A percentile compares a stretch with the other conserved stretches of the same genome.
Evolutionary conservation across 768 basidiomycete species (phyloP).

Genomic region (Tulasnella calospora): DNA sequence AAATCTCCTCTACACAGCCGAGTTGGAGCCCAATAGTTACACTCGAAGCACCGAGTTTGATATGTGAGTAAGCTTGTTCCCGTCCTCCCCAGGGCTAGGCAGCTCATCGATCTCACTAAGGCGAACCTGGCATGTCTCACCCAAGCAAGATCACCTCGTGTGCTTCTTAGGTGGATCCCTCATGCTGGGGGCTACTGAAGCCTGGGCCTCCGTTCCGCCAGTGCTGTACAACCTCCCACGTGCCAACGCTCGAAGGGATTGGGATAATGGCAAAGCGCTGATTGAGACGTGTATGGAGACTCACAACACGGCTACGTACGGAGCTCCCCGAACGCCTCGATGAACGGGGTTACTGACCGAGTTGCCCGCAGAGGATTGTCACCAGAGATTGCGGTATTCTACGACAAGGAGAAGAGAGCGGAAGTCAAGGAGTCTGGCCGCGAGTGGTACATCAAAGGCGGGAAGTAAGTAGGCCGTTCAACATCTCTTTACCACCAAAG

Average conservation of each 20-base stretch:
- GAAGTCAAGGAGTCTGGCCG: constrained; percentile 33
- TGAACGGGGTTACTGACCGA: not conserved
- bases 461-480: constrained; percentile 31
- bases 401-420: constrained; percentile 54
- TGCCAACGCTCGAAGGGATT: constrained; percentile 60
- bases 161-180: constrained; percentile 93
- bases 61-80: not conserved
- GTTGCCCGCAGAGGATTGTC: constrained; percentile 59
- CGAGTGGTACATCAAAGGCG: constrained; percentile 94
- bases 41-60: not conserved
- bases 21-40: constrained; percentile 44
- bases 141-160: constrained; percentile 93
- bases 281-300: constrained; percentile 85
- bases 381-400: constrained; percentile 87
- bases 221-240: constrained; percentile 54
- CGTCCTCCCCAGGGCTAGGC: not conserved
- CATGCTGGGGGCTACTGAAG: constrained; percentile 81
- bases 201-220: constrained; percentile 56
- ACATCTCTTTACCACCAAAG: not conserved
- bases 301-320: constrained; percentile 77
- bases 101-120: constrained; percentile 3
- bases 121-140: constrained; percentile 67
- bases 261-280: constrained; percentile 73
- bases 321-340: not conserved
- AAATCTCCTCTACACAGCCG: constrained; percentile 71